Evolutionary conservation across 768 basidiomycete species (phyloP).

Genomic region (Tephrocybe sp.): DNA sequence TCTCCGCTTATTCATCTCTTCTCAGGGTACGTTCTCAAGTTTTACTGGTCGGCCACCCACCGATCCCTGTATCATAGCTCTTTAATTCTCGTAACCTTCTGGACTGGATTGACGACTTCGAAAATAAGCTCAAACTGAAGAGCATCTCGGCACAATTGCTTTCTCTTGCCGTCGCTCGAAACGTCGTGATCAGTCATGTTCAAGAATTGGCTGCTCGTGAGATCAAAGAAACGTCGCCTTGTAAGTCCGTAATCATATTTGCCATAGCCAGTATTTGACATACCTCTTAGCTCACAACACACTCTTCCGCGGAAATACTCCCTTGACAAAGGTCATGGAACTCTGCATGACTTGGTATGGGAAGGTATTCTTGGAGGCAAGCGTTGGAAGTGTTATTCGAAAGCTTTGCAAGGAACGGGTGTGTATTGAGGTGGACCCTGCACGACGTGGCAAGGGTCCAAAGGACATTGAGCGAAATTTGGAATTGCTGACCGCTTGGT

Average conservation of each 20-base stretch:
- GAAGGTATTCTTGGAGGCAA: constrained; percentile 75
- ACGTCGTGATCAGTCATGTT: constrained; percentile 66
- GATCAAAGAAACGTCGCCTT: constrained; percentile 65
- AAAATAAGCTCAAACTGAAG: constrained; percentile 66
- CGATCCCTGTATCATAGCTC: constrained; percentile 33
- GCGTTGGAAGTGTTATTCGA: constrained; percentile 71
- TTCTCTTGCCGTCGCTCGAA: constrained; percentile 67
- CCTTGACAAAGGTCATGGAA: constrained; percentile 75
- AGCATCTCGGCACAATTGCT: constrained; percentile 61
- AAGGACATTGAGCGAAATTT: constrained; percentile 69
- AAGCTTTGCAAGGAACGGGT: constrained; percentile 71
- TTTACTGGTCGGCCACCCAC: neutral
- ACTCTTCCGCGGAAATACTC: constrained; percentile 69
- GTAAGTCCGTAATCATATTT: constrained; percentile 37
- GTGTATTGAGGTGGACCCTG: constrained; percentile 81
- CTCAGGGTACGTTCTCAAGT: constrained; percentile 42
- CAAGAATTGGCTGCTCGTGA: constrained; percentile 69
- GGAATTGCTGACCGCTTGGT: constrained; percentile 75
- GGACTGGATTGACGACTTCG: constrained; percentile 74
- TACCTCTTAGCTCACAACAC: constrained; percentile 64
- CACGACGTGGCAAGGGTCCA: constrained; percentile 56
- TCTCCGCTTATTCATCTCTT: constrained; percentile 58
- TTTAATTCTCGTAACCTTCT: constrained; percentile 63
- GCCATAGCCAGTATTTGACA: neutral
- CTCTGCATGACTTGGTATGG: constrained; percentile 82